Conservation (phyloP, 768 basidiomycete genomes). For the Collybiopsis luxurians region DNA sequence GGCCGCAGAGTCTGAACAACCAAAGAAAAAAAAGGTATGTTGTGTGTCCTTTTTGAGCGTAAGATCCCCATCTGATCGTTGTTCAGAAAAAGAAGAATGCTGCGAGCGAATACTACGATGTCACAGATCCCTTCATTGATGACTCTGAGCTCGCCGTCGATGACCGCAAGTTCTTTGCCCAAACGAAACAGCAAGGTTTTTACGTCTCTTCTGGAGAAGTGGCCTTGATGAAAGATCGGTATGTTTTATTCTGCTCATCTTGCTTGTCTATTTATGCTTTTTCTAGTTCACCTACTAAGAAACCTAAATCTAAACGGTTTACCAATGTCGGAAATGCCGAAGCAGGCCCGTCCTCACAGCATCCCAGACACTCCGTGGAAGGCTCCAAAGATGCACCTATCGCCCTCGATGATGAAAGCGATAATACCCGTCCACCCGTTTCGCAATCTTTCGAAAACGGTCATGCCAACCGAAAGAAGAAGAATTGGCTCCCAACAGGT, state of each 20-base stretch:
- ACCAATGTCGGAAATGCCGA: neutral
- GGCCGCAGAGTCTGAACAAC: slow-evolving; percentile 23
- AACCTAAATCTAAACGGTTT: slow-evolving; percentile 64
- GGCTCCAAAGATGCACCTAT: slow-evolving; percentile 55
- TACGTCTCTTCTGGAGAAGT: slow-evolving; percentile 90
- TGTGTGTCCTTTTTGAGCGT: slow-evolving; percentile 3
- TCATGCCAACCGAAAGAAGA: slow-evolving; percentile 2
- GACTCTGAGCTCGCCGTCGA: slow-evolving; percentile 92
- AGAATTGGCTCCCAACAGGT: neutral
- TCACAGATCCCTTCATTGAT: slow-evolving; percentile 93
- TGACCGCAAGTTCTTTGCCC: slow-evolving; percentile 86
- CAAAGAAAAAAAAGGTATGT: slow-evolving; percentile 26
- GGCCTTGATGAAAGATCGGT: slow-evolving; percentile 79
- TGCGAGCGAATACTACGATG: slow-evolving; percentile 83
- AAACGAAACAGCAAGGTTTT: slow-evolving; percentile 91
- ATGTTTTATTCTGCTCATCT: slow-evolving; percentile 13
- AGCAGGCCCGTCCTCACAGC: slow-evolving; percentile 3
- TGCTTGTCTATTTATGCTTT: slow-evolving; percentile 14
- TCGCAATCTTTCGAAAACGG: slow-evolving; percentile 4
- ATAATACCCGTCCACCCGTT: slow-evolving; percentile 7
- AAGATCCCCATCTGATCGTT: neutral
- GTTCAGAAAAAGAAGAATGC: slow-evolving; percentile 44
- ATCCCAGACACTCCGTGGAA: neutral
- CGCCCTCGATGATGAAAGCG: slow-evolving; percentile 36
- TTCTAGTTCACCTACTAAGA: slow-evolving; percentile 60